Base-by-base conservation (phyloP, 768 basidiomycete genomes). In the Panaeolus papilionaceus region DNA sequence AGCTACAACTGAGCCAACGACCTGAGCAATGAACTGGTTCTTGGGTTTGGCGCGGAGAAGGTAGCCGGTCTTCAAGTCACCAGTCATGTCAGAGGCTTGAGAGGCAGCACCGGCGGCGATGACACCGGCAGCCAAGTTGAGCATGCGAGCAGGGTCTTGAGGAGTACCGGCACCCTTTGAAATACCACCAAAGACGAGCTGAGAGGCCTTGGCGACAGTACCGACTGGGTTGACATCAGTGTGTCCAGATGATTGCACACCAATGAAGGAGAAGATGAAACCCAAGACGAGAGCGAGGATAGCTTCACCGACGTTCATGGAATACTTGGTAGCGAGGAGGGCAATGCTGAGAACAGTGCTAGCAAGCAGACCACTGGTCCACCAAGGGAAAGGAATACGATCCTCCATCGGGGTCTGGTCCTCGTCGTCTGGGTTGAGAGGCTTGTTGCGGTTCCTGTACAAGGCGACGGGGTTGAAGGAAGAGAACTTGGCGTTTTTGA, bases 201-300 rank as follows among this genome's bases (percentile, higher is more conserved):
- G 88, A 4, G 87, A 85, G 28, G 87, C 86, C 77, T 86, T 88
- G 38, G 85, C 86, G 58, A 88, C 85, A 38, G 86, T 85, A 6
- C 84, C 83, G 61, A 89, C 82, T 12, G 88, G 88, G 73, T 88
- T 88, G 72, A 90, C 81, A 66, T 88, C 87, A 9, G 87, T 90
- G 65, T 82, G 78, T 23, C 88, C 87, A 26, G 84, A 71, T 63
- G 83, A 86, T 73, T 89, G 87, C 11, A 88, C 87, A 45, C 85
- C 88, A 69, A 90, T 86, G 79, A 90, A 89, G 38, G 88, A 87
- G 78, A 90, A 90, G 47, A 89, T 54, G 79, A 89, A 89, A 42
- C 85, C 85, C 61, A 89, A 81, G 66, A 89, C 26, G 62, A 90
- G 83, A 5, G 87, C 76, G 51, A 89, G 82, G 72, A 89, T 77